These are phyloP conservation scores for Hypoxylon rubiginosum DNA, from an alignment of 2,329 filamentous ascomycete genomes.

Conservation along the genomic window DNA sequence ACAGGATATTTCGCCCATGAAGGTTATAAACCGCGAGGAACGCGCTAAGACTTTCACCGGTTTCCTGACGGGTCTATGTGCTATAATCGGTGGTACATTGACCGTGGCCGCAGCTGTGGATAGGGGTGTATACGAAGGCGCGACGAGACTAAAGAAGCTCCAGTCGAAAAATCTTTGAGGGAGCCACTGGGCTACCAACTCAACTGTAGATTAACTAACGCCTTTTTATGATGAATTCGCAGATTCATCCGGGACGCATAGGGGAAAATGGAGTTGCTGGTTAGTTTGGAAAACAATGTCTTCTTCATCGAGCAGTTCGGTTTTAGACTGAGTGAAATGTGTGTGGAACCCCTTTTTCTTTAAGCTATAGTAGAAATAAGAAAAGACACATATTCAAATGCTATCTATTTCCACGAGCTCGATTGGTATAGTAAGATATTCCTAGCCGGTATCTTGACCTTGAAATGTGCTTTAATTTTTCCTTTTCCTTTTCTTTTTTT, in stretches of 20 bases:
- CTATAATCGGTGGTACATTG: conserved; percentile 92
- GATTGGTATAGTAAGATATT: not conserved
- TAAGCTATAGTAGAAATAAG: not conserved
- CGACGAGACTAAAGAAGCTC: conserved; percentile 87
- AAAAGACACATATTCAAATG: not conserved
- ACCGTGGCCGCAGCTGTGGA: conserved; percentile 96
- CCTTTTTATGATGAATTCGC: conserved; percentile 20
- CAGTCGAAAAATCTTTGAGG: conserved; percentile 71
- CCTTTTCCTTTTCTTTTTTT: not conserved
- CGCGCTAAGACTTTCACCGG: conserved; percentile 89
- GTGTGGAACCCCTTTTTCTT: not conserved
- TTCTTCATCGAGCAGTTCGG: not conserved
- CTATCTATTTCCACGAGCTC: not conserved
- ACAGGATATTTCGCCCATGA: conserved; percentile 98
- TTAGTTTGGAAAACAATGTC: conserved; percentile 37
- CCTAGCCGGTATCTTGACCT: not conserved
- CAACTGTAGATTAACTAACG: conserved; percentile 41
- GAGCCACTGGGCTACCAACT: conserved; percentile 13
- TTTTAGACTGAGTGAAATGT: not conserved
- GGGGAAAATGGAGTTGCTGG: conserved; percentile 45
- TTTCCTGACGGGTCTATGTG: conserved; percentile 94
- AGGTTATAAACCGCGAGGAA: conserved; percentile 96
- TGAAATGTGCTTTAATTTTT: not conserved
- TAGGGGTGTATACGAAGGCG: conserved; percentile 90
- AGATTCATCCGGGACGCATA: conserved; percentile 39